Evolutionary conservation across 106 monocot genomes (phyloP), one percentile per base, ranked within the genome.

Genomic region (Dendrobium officinale): DNA sequence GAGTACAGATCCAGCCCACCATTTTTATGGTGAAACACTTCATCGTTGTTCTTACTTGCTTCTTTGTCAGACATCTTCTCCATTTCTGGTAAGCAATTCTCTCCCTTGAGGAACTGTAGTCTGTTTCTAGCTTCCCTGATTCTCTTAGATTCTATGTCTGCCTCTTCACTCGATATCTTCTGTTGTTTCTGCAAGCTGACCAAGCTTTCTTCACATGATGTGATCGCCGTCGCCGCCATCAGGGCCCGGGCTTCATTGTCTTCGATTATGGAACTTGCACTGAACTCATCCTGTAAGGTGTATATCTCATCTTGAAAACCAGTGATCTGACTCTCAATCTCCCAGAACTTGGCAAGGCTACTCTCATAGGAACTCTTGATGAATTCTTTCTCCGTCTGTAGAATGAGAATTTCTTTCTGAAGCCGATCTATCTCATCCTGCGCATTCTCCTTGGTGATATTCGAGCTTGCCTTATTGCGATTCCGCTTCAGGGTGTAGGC

Each of bases 381-480:
- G 27, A 82, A 85, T 49, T 85, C 85, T 73, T 79, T 85, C 75
- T 85, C 85, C 2, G 85, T 85, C 44, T 85, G 85, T 0, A 85
- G 82, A 3, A 75, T 61, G 0, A 85, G 79, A 16, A 85, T 85
- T 19, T 33, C 73, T 45, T 82, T 85, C 78, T 85, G 85, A 42
- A 85, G 78, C 77, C 73, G 77, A 16, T 85, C 85, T 0, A 85
- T 81, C 37, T 81, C 85, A 29, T 82, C 45, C 11, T 79, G 56
- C 9, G 82, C 85, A 44, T 75, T 64, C n/a, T 85, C 82, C 1
- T 72, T 73, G 29, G 27, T 79, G 0, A 78, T 26, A 3, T 73
- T 47, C 20, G 85, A 75, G 2, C 15, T 55, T 6, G 29, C 40
- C 47, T 79, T 82, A 37, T 17, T 64, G 8, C 75, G 48, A 1